A percentile compares a stretch with the other conserved stretches of the same genome.
phyloP scores from a whole-genome alignment of 495 filamentous ascomycete species.

The Ramalina intermedia region DNA sequence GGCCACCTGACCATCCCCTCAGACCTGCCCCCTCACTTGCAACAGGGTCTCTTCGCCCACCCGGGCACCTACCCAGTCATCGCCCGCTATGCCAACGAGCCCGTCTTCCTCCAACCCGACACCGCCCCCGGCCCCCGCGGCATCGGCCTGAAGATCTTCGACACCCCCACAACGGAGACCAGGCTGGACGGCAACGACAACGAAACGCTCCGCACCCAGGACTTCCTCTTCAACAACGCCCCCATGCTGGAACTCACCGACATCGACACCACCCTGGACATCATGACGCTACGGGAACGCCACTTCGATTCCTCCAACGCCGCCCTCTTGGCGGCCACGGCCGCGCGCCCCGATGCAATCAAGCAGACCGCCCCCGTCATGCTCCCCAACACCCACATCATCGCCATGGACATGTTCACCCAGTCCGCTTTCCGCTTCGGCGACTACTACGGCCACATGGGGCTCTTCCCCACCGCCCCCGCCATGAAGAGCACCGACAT shows the following conservation, averaged over 20 bases:
- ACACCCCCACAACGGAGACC: background rate
- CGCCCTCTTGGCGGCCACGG: background rate
- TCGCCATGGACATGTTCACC: conserved; percentile 2
- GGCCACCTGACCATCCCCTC: conserved; percentile 12
- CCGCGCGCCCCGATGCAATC: conserved; percentile 2
- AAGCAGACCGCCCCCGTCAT: conserved; percentile 7
- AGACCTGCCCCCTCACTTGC: conserved; percentile 11
- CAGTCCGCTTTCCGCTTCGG: conserved; percentile 12
- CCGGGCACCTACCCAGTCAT: conserved; percentile 11
- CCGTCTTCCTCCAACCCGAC: conserved; percentile 10
- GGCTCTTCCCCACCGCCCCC: background rate
- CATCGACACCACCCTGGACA: conserved; percentile 7
- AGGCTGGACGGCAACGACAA: conserved; percentile 1
- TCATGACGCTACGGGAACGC: conserved; percentile 8
- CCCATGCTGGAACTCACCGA: conserved; percentile 12
- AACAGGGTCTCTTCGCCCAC: conserved; percentile 13
- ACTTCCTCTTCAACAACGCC: conserved; percentile 14
- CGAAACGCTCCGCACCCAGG: background rate
- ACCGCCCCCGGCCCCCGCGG: conserved; percentile 6
- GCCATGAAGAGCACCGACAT: background rate
- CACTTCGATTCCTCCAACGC: conserved; percentile 5
- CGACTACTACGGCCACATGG: conserved; percentile 10
- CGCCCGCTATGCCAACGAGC: conserved; percentile 11
- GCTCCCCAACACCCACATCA: conserved; percentile 13
- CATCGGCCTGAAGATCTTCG: conserved; percentile 5